A percentile compares a stretch with the other conserved stretches of the same genome.
Conservation (phyloP, 208 protist genomes). For the Leishmania tarentolae region DNA sequence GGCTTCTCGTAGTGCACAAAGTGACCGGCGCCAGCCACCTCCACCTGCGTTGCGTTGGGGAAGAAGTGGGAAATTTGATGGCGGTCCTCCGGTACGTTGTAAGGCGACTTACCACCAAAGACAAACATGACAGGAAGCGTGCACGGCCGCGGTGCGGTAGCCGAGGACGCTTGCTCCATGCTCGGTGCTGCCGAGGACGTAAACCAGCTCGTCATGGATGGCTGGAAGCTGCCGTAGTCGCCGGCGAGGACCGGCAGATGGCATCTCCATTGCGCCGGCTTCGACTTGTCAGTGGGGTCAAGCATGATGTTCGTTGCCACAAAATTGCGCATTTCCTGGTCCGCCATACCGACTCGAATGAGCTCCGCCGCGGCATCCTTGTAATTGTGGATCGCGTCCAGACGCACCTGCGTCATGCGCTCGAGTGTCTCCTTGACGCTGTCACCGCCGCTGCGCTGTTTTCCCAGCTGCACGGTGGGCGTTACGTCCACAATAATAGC, state of each 20-base stretch:
- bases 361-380: conserved; percentile 49
- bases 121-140: conserved; percentile 83
- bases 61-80: conserved; percentile 60
- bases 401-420: conserved; percentile 57
- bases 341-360: conserved; percentile 52
- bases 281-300: conserved; percentile 14
- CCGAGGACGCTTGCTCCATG: not conserved
- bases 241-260: conserved; percentile 56
- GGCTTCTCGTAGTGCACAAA: conserved; percentile 90
- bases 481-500: conserved; percentile 85
- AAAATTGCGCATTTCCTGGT: conserved; percentile 77
- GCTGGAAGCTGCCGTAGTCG: conserved; percentile 49
- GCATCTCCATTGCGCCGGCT: conserved; percentile 48
- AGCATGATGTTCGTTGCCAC: conserved; percentile 76
- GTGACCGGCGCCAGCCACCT: conserved; percentile 68
- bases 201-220: conserved; percentile 63
- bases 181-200: not conserved
- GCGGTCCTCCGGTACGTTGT: conserved; percentile 55
- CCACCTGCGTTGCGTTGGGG: conserved; percentile 59
- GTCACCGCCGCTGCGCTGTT: conserved; percentile 26
- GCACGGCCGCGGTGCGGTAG: conserved; percentile 31
- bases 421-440: conserved; percentile 47
- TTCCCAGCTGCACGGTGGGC: conserved; percentile 39
- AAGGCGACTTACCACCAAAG: conserved; percentile 79
- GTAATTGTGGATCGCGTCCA: conserved; percentile 59